These are phyloP conservation scores for Chondrostereum purpureum DNA, from an alignment of 1,284 basidiomycete genomes.

Conservation along the genomic window DNA sequence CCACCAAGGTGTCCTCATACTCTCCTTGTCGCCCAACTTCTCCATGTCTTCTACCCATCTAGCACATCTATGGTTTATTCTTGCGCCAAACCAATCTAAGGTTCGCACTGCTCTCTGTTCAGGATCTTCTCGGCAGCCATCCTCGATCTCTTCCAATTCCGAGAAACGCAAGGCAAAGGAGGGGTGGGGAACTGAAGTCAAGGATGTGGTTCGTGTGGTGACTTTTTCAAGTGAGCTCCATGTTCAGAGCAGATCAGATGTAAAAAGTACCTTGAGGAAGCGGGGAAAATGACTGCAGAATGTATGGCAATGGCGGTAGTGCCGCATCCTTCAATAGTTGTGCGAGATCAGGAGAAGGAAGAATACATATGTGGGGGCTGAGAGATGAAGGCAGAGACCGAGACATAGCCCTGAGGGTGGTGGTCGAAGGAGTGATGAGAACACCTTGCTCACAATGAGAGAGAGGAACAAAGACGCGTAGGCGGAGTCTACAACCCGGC, in stretches of 20 bases:
- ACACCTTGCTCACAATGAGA: too few species aligned
- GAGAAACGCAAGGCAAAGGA: conserved; percentile 74
- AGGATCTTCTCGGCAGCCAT: conserved; percentile 67
- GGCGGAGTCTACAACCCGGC: not conserved
- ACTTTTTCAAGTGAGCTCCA: conserved; percentile 51
- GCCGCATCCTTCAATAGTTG: conserved; percentile 49
- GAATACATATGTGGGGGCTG: conserved; percentile 70
- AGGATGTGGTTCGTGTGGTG: conserved; percentile 66
- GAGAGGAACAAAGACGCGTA: conserved; percentile 5
- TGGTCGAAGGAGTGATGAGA: too few species aligned
- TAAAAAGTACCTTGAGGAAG: conserved; percentile 58
- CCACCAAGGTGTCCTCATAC: conserved; percentile 70
- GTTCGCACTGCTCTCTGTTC: conserved; percentile 66
- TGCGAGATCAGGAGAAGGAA: conserved; percentile 62
- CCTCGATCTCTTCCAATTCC: conserved; percentile 60
- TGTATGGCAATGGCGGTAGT: conserved; percentile 59
- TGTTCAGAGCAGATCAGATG: conserved; percentile 1
- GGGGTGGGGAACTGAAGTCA: conserved; percentile 61
- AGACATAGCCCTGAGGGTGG: conserved; percentile 35
- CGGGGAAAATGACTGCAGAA: conserved; percentile 80
- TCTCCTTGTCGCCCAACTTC: conserved; percentile 31
- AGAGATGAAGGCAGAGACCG: conserved; percentile 59
- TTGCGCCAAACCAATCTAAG: conserved; percentile 74
- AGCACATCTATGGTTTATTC: conserved; percentile 52
- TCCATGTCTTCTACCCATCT: conserved; percentile 64